These are phyloP conservation scores for Plasmopara halstedii DNA, from an alignment of 352 stramenopile genomes.

Conservation along the genomic window DNA sequence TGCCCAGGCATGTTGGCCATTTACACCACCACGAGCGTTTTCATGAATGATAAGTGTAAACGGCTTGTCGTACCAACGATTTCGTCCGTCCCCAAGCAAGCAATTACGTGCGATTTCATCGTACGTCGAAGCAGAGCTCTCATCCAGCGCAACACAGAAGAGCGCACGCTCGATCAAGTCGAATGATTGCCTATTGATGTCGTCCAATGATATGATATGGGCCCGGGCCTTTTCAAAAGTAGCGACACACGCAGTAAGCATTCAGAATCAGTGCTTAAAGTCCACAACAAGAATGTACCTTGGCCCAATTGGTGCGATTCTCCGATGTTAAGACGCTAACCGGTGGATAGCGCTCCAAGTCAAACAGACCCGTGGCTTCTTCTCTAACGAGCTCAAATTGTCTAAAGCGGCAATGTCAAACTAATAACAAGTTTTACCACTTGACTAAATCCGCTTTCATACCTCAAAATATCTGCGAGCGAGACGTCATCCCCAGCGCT, in stretches of 20 bases:
- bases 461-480: conserved; percentile 72
- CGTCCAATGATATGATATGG: conserved; percentile 79
- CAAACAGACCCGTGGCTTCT: conserved; percentile 79
- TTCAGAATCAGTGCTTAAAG: neutral
- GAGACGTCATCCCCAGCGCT: conserved; percentile 62
- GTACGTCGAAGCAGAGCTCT: conserved; percentile 72
- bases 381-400: conserved; percentile 82
- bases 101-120: conserved; percentile 84
- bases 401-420: conserved; percentile 12
- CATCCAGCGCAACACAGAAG: conserved; percentile 90
- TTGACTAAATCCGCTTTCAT: neutral
- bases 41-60: conserved; percentile 95
- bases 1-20: conserved; percentile 97
- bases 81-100: conserved; percentile 85
- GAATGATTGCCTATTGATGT: conserved; percentile 86
- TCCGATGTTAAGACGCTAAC: conserved; percentile 93
- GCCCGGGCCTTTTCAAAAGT: conserved; percentile 42
- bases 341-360: conserved; percentile 77
- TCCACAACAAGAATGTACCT: conserved; percentile 38
- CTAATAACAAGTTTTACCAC: neutral
- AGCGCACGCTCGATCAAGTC: conserved; percentile 90
- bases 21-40: conserved; percentile 92
- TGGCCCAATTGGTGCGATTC: conserved; percentile 93
- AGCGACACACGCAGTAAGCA: neutral
- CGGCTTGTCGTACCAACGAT: conserved; percentile 98